Evolutionary conservation across 352 stramenopile species (phyloP).

Genomic region (Phytophthora crassamura): DNA sequence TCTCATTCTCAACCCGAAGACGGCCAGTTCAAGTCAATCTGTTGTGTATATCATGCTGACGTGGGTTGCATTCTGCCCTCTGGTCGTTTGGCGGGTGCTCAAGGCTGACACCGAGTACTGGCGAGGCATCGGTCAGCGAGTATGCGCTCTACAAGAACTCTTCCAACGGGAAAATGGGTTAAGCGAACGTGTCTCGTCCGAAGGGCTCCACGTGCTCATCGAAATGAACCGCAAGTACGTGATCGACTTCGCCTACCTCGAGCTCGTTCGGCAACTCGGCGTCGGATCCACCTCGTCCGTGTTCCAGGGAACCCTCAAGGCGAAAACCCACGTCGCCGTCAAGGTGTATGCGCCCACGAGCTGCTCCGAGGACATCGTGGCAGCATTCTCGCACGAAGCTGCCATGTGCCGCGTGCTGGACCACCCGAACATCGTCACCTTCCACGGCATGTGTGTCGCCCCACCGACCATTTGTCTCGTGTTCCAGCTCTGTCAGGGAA

Average conservation of each 20-base stretch:
- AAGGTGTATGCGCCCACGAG: constrained; percentile 51
- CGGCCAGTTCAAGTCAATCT: constrained; percentile 1
- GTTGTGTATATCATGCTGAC: constrained; percentile 26
- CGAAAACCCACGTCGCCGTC: constrained; percentile 48
- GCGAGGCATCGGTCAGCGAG: constrained; percentile 46
- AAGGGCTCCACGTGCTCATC: constrained; percentile 60
- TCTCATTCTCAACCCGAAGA: constrained; percentile 33
- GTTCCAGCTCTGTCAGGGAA: constrained; percentile 48
- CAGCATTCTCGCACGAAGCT: constrained; percentile 51
- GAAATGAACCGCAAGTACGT: constrained; percentile 61
- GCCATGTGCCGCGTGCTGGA: constrained; percentile 41
- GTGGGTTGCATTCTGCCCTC: constrained; percentile 37
- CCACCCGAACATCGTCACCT: constrained; percentile 53
- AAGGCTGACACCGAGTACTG: constrained; percentile 58
- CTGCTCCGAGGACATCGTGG: constrained; percentile 41
- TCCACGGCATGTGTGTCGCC: constrained; percentile 49
- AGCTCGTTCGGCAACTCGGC: constrained; percentile 41
- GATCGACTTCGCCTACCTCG: constrained; percentile 63
- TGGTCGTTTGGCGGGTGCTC: constrained; percentile 55
- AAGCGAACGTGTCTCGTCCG: constrained; percentile 42
- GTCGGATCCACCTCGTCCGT: constrained; percentile 36
- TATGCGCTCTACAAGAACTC: constrained; percentile 32
- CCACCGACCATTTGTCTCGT: constrained; percentile 55
- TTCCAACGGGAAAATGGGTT: constrained; percentile 40
- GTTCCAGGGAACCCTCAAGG: constrained; percentile 45